Base-by-base conservation (phyloP, 371 early-diverging fungal species). In the Blakeslea trispora region DNA sequence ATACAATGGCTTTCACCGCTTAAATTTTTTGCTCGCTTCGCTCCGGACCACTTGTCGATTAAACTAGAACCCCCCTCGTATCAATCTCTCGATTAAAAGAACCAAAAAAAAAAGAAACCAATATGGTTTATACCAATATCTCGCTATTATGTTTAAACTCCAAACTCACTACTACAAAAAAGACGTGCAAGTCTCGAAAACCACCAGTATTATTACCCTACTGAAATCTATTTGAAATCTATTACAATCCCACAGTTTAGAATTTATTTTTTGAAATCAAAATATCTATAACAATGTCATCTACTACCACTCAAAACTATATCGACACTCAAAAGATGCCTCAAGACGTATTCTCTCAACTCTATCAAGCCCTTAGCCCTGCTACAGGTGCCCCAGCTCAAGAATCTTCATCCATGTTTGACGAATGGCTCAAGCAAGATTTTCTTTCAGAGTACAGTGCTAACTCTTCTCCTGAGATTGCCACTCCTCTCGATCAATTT, bases 171-270 rank as follows among this genome's bases (percentile, higher is more conserved):
- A 53, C 47, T 46, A 45, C 51, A 53, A 63, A 63, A 67, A 67
- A 63, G 59, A 63, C 68, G 52, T 59, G 59, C 54, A 67, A 67
- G 50, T 50, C 67, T 67, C 67, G 62, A 62, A 62, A 62, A 62
- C 57, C 63, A 47, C 24, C 52, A 50, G 44, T 46, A 51, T 44
- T 50, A 45, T 46, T 46, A 44, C 56, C 59, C 50, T 55, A 43
- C 46, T 22, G 17, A 54, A 31, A 46, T 2, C 43, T 28, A 14
- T 37, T n/a, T 48, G n/a, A 37, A 51, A 24, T 42, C 40, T 6
- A 24, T 18, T 17, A 45, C 45, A 9, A 22, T n/a, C n/a, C 24
- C 19, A 31, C 19, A 46, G 14, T 23, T 23, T 24, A 46, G 14
- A 19, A 28, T 2, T 31, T 41, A 18, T 28, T 48, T 34, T 40